phyloP scores from a whole-genome alignment of 306 rosid genomes.

The Vicia faba region DNA sequence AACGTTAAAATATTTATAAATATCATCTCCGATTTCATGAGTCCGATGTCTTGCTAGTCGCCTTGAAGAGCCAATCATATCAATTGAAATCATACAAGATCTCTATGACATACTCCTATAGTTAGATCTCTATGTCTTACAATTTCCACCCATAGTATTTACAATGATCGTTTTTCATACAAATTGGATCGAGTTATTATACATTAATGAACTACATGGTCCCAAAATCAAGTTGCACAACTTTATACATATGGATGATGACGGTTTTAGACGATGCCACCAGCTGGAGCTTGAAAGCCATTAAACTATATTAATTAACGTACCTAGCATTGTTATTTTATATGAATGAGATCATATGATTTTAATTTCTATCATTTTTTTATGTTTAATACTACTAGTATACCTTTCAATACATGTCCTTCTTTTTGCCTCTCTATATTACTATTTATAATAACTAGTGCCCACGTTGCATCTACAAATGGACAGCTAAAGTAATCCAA shows the following conservation, averaged over 20 bases:
- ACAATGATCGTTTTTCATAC: too few species aligned
- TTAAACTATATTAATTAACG: neutral
- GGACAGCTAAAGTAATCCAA: neutral
- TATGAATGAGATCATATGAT: neutral
- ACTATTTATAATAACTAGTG: neutral
- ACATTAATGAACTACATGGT: too few species aligned
- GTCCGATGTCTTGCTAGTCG: too few species aligned
- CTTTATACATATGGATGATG: neutral
- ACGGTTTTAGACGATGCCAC: neutral
- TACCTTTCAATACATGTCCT: neutral
- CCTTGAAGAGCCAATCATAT: too few species aligned
- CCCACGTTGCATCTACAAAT: slow-evolving; percentile 27
- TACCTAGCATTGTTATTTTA: neutral
- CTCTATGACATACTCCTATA: too few species aligned
- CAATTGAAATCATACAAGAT: too few species aligned
- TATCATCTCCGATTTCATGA: too few species aligned
- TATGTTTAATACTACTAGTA: neutral
- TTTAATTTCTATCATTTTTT: neutral
- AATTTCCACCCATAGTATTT: too few species aligned
- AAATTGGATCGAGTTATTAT: neutral
- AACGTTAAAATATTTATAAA: too few species aligned
- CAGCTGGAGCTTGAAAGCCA: neutral
- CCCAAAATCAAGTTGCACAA: neutral
- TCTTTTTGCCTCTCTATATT: neutral
- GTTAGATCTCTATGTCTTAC: too few species aligned